Base-by-base conservation (phyloP, 2,329 filamentous ascomycete genomes). In the Apiospora malaysiana region DNA sequence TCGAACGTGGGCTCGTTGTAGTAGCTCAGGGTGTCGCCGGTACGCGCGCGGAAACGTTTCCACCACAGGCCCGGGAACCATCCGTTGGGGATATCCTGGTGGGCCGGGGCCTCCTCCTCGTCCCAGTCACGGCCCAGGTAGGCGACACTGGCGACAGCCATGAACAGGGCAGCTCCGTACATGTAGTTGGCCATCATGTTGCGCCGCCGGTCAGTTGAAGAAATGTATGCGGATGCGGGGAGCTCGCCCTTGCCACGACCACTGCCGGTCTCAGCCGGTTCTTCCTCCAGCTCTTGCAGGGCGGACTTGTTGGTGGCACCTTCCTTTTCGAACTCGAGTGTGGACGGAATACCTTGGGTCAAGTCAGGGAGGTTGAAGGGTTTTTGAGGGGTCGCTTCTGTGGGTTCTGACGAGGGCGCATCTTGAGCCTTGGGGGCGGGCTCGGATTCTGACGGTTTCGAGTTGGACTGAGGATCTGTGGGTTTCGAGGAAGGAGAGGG, bases 1-100 rank as follows among this genome's bases (percentile, higher is more conserved):
- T 94, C 91, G 82, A 98, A 98, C 10, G 95, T 92, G 3, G 96
- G 96, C 78, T 98, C 95, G 75, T 95, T 95, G 85, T 98, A 99
- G 85, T 98, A 98, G 75, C 91, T 93, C 72, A 96, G 87, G 71
- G 94, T 90, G 74, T 93, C 91, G 72, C 87, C 87, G 76, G 94
- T 86, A 69, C 96, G 91, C 69, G 94, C 92, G 77, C 87, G 91
- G 69, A 92, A 90, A 72, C 96, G 93, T 77, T 90, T 90, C 87
- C 93, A 98, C 89, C 96, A 96, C 42, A 93, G 85, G 2, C 83
- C 85, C 1, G 92, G 81, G 3, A 88, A 86, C 93, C 94, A 97
- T 72, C 95, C 95, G 69, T 93, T 93, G 69, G 94, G 93, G 23
- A 92, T 89, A 70, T 95, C 90, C 37, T 87, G 84, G 78, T 97